Base-by-base conservation (phyloP, 208 protist genomes). In the Crithidia expoeki region DNA sequence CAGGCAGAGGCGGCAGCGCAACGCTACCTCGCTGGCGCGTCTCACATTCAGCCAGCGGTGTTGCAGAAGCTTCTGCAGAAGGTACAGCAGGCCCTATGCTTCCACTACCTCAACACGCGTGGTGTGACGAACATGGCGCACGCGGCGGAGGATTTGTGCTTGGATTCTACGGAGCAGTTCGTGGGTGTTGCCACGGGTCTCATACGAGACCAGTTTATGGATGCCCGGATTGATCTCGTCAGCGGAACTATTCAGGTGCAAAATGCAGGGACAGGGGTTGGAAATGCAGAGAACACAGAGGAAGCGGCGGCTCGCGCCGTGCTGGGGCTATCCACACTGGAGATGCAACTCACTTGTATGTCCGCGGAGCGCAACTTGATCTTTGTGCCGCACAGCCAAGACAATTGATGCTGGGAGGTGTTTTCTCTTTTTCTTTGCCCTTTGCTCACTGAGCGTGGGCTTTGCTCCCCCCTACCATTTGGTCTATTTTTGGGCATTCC, bases 81-180 rank as follows among this genome's bases (percentile, higher is more conserved):
- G 2, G 78, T 83, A 46, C 38, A 38, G 25, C 40, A 65, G n/a
- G 74, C 74, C 7, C 11, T 87, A 0, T 84, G 81, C 64, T 86
- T 60, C 46, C 72, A 86, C 44, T 83, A 81, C 69, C 9, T 78
- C 23, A 30, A 17, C 25, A 30, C 52, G 38, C 66, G 58, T 4
- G 28, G 27, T 9, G 63, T 38, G 17, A n/a, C 47, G 25, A 49
- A 58, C 38, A 36, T 88, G 42, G 44, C 58, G 19, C 50, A 74
- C 23, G 74, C 68, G 0, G 74, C 74, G 3, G 46, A 27, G 0
- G 62, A 70, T 47, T 62, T 78, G 11, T 49, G 65, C 65, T 49
- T 72, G 27, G 51, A 38, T 4, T 50, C 58, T 9, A 10, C 65
- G 12, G 51, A 68, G 42, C 42, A 68, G 25, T 57, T 72, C 21